Base-by-base conservation (phyloP, 352 stramenopile genomes). In the Phytophthora pisi region DNA sequence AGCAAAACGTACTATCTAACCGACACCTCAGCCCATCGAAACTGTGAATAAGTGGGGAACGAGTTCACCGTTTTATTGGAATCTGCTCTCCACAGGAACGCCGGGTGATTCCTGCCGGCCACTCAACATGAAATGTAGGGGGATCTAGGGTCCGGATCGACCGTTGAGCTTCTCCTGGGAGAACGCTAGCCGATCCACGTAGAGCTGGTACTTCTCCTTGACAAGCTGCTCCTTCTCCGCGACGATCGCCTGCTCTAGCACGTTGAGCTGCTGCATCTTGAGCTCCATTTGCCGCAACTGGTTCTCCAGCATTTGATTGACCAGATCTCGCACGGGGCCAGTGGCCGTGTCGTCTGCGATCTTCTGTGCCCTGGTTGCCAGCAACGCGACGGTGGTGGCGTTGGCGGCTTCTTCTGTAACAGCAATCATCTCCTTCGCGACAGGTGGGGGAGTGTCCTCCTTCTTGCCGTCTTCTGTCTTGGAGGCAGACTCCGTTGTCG, bases 231-330 rank as follows among this genome's bases (percentile, higher is more conserved):
- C 81, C 38, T 78, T 77, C 55, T 95, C 84, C 2, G 82, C 79
- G 16, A 63, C 51, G 10, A 95, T 45, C 0, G 81, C 70, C 46
- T 75, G 72, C 45, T 93, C 80, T 31, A 95, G 50, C 8, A 90
- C 72, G n/a, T 49, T 63, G 3, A 95, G 61, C 49, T 92, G 77
- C 56, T 90, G 75, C 73, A 93, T 85, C 72, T 93, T 92, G 43
- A 95, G 70, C 61, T 95, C 82, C 72, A 95, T 81, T 62, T 93
- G 84, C 49, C 79, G 60, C 61, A 95, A 55, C 34, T 95, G 79
- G 52, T 88, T 92, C 58, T 90, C 68, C 18, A 91, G 18, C 16
- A 95, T 47, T 51, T 93, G 68, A 13, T 76, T 71, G 20, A 93
- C 77, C 3, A 93, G 68, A 15, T 84, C 75, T 5, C 77, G 75